Conservation (phyloP, 192 early-diverging fungal species). For the Linnemannia hyalina region DNA sequence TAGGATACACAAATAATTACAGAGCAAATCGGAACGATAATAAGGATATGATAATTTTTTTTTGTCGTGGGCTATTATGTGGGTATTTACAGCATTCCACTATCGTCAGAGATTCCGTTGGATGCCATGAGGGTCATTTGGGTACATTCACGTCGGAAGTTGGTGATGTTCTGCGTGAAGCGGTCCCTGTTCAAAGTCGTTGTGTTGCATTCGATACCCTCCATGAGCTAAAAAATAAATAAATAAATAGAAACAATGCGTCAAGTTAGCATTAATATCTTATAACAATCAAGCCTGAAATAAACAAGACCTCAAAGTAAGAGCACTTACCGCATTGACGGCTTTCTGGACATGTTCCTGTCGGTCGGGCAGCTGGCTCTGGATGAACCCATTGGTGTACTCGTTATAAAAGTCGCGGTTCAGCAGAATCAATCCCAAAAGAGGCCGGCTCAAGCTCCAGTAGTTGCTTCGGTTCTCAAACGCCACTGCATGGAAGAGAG, state of each 20-base stretch:
- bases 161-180: conserved; percentile 75
- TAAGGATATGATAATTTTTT: neutral
- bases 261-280: neutral
- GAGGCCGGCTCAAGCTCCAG: conserved; percentile 86
- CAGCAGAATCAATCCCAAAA: conserved; percentile 83
- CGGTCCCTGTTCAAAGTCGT: conserved; percentile 70
- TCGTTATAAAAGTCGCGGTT: conserved; percentile 74
- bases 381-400: conserved; percentile 67
- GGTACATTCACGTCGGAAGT: conserved; percentile 62
- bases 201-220: conserved; percentile 68
- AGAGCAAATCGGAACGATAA: neutral
- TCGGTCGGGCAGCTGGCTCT: conserved; percentile 64
- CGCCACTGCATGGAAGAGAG: conserved; percentile 79
- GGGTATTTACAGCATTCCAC: conserved; percentile 54
- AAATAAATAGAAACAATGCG: neutral
- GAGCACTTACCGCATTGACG: conserved; percentile 37
- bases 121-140: conserved; percentile 54
- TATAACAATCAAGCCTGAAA: neutral
- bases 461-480: conserved; percentile 87
- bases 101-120: conserved; percentile 8
- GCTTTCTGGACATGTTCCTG: conserved; percentile 61
- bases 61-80: neutral
- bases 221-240: conserved; percentile 57
- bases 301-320: neutral
- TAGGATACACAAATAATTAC: too few relatives aligned